Evolutionary conservation across 495 filamentous ascomycete species (phyloP).

Genomic region (Sabuloglossum arenarium): DNA sequence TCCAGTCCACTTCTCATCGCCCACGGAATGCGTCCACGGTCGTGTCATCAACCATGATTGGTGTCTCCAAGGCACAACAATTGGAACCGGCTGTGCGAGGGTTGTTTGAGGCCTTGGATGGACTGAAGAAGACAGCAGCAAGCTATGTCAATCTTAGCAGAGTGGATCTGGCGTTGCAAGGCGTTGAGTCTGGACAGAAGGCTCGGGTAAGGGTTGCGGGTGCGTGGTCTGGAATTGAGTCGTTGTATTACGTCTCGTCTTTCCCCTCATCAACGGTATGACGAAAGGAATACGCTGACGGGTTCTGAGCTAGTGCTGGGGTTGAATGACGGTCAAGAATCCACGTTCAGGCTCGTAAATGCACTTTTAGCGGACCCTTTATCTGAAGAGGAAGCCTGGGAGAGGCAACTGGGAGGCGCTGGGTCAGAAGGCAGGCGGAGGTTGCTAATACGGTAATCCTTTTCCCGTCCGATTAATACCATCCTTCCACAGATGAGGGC

Average conservation of each 20-base stretch:
- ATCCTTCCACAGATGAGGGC: background rate
- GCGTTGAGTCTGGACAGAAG: background rate
- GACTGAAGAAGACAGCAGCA: background rate
- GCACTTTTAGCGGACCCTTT: constrained; percentile 64
- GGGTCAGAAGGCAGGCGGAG: constrained; percentile 25
- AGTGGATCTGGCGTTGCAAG: background rate
- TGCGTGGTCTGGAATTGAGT: background rate
- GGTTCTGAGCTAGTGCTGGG: background rate
- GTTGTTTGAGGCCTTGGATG: background rate
- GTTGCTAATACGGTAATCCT: constrained; percentile 33
- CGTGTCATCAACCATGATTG: background rate
- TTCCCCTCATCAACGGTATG: background rate
- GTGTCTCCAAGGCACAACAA: background rate
- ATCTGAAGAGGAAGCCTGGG: constrained; percentile 41
- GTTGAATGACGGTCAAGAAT: constrained; percentile 18
- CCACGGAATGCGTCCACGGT: background rate
- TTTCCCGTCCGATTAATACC: background rate
- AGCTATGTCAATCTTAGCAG: constrained; percentile 3
- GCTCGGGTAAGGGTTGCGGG: constrained; percentile 2
- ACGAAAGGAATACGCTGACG: background rate
- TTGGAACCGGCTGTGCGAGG: background rate
- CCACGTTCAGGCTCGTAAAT: constrained; percentile 40
- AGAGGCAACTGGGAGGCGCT: constrained; percentile 35
- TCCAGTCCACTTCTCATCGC: background rate
- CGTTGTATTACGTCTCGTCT: background rate